Conservation (phyloP, 139 green algal species). For the Picochlorum sp. region DNA sequence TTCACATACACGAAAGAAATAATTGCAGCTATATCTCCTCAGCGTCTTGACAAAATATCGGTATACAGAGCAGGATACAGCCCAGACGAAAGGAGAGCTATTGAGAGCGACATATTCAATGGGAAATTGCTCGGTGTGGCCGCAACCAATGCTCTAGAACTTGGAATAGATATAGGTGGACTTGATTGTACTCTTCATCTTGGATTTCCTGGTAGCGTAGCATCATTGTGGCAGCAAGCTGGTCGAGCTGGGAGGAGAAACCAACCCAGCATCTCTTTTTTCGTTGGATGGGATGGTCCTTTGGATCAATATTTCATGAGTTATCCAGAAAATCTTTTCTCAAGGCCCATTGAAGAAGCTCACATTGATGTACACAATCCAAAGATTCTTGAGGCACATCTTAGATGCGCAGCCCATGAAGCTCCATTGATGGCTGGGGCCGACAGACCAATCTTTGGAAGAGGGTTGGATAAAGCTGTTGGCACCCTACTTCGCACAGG, state of each 20-base stretch:
- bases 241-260: constrained; percentile 77
- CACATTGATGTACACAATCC: constrained; percentile 62
- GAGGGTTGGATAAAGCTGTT: not conserved
- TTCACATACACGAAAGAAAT: constrained; percentile 70
- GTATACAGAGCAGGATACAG: constrained; percentile 57
- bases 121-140: constrained; percentile 59
- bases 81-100: constrained; percentile 44
- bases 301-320: constrained; percentile 94
- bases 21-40: constrained; percentile 49
- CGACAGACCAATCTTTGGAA: constrained; percentile 9
- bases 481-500: not conserved
- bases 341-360: constrained; percentile 58
- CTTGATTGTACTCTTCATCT: constrained; percentile 92
- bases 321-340: constrained; percentile 68
- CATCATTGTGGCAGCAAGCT: constrained; percentile 68
- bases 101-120: constrained; percentile 52
- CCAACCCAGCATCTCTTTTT: constrained; percentile 60
- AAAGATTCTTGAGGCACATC: constrained; percentile 63
- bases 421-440: constrained; percentile 28
- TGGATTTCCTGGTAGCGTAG: constrained; percentile 65
- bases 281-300: constrained; percentile 79
- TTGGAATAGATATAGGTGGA: constrained; percentile 83
- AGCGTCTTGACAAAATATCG: constrained; percentile 45
- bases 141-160: constrained; percentile 91
- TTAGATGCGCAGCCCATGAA: constrained; percentile 70